These are phyloP conservation scores for Halophytophthora polymorphica DNA, from an alignment of 352 stramenopile species.

Conservation along the genomic window DNA sequence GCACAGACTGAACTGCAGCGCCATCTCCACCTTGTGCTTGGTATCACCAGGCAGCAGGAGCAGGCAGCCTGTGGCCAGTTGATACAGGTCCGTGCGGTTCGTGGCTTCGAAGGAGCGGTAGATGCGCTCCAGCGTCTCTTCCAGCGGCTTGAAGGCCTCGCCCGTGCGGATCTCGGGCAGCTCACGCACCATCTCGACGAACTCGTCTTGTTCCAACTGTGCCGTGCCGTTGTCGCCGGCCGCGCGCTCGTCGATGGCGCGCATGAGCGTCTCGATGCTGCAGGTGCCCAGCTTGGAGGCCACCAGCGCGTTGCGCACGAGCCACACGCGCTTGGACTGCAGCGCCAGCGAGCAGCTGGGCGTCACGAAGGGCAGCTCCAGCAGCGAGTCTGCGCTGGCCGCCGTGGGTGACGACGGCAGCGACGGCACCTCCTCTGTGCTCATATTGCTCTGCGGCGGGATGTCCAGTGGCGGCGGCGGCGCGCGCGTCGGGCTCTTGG, in stretches of 20 bases:
- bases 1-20: constrained; percentile 52
- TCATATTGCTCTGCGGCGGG: constrained; percentile 52
- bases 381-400: constrained; percentile 35
- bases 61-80: constrained; percentile 57
- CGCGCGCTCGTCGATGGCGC: constrained; percentile 32
- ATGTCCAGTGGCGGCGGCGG: constrained; percentile 23
- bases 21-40: constrained; percentile 55
- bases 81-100: constrained; percentile 53
- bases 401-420: constrained; percentile 57
- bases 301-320: constrained; percentile 69
- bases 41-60: constrained; percentile 47
- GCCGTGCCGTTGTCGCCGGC: constrained; percentile 6
- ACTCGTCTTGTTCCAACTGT: constrained; percentile 47
- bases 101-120: constrained; percentile 60
- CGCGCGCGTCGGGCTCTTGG: constrained; percentile 6
- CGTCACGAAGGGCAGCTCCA: constrained; percentile 60
- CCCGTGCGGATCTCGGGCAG: constrained; percentile 51
- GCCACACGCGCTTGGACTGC: constrained; percentile 65
- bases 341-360: constrained; percentile 57
- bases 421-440: constrained; percentile 35
- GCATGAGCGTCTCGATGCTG: constrained; percentile 32
- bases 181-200: constrained; percentile 52
- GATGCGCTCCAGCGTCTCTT: constrained; percentile 64
- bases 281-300: constrained; percentile 54
- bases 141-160: constrained; percentile 60